Evolutionary conservation across 192 early-diverging fungal species (phyloP).

Genomic region (Linnemannia schmuckeri): DNA sequence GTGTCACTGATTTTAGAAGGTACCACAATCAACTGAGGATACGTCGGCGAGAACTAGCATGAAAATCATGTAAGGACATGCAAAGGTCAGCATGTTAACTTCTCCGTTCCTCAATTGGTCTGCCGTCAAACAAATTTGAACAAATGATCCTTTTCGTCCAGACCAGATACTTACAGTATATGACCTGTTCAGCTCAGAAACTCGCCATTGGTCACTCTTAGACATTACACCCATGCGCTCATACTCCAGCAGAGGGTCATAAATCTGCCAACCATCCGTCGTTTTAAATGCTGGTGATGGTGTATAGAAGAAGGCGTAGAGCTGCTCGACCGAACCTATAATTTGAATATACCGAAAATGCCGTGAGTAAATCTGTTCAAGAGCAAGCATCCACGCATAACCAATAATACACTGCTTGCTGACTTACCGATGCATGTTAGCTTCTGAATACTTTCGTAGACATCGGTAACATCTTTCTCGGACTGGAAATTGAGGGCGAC

Average conservation of each 20-base stretch:
- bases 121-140: background rate
- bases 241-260: slow-evolving; percentile 85
- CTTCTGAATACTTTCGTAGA: slow-evolving; percentile 84
- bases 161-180: slow-evolving; percentile 69
- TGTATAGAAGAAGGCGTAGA: slow-evolving; percentile 84
- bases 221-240: slow-evolving; percentile 85
- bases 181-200: slow-evolving; percentile 79
- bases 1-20: slow-evolving; percentile 92
- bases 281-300: slow-evolving; percentile 59
- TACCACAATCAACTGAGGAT: slow-evolving; percentile 86
- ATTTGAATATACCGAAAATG: background rate
- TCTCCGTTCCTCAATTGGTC: slow-evolving; percentile 4
- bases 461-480: slow-evolving; percentile 79
- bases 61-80: slow-evolving; percentile 9
- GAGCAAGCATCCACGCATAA: no score
- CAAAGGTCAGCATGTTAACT: slow-evolving; percentile 1
- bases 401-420: background rate
- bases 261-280: slow-evolving; percentile 77
- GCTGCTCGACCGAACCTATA: slow-evolving; percentile 74
- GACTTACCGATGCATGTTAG: slow-evolving; percentile 82
- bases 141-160: background rate
- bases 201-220: slow-evolving; percentile 79
- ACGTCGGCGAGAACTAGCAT: slow-evolving; percentile 88
- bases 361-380: background rate
- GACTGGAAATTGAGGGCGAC: slow-evolving; percentile 75